Evolutionary conservation across 2,329 filamentous ascomycete species (phyloP).

Genomic region (Monosporascus sp.): DNA sequence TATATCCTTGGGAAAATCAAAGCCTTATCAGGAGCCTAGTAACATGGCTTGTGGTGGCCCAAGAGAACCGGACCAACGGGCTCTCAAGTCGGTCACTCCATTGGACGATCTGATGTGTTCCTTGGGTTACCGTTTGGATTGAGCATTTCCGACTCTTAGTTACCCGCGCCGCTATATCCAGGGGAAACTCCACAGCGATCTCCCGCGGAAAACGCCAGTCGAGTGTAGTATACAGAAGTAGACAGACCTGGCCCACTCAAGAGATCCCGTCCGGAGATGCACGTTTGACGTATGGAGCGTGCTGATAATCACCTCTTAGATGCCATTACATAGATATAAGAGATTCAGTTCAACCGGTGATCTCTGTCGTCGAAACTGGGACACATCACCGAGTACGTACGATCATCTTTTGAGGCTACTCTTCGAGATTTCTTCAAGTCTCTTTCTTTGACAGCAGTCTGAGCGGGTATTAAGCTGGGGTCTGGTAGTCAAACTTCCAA

Average conservation of each 20-base stretch:
- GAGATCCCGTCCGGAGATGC: conserved; percentile 19
- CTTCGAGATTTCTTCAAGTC: not conserved
- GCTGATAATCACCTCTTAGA: not conserved
- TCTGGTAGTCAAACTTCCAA: not conserved
- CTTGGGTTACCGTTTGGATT: conserved; percentile 3
- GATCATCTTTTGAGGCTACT: not conserved
- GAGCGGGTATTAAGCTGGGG: no score
- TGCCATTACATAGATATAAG: conserved; percentile 5
- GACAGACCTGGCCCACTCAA: conserved; percentile 11
- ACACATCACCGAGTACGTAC: not conserved
- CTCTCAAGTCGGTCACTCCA: not conserved
- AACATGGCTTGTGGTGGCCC: not conserved
- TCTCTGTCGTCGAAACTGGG: not conserved
- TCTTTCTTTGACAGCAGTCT: not conserved
- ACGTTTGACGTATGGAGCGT: conserved; percentile 2
- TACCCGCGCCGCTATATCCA: conserved; percentile 1
- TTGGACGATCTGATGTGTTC: not conserved
- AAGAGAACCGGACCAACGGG: not conserved
- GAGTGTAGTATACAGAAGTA: conserved; percentile 7
- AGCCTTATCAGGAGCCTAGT: not conserved
- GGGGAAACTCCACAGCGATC: conserved; percentile 9
- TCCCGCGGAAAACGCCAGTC: conserved; percentile 18
- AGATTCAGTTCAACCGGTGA: not conserved
- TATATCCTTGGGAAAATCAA: not conserved
- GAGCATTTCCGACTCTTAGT: conserved; percentile 6